Base-by-base conservation (phyloP, 495 filamentous ascomycete genomes). In the Xylaria acuta region DNA sequence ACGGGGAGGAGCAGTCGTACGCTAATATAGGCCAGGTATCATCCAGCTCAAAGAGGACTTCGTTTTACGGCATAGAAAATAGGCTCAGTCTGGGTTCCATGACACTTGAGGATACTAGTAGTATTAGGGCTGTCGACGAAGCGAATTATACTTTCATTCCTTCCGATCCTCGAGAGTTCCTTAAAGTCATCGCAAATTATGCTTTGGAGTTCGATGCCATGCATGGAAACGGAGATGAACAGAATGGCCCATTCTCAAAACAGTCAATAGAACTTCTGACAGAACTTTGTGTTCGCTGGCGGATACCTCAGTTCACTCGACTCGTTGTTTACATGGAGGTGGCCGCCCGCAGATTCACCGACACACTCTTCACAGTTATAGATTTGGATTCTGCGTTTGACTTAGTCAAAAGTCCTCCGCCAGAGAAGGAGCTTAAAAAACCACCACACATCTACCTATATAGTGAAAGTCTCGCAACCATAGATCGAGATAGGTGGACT, bases 271-370 rank as follows among this genome's bases (percentile, higher is more conserved):
- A 97, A 65, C 83, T 99, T 70, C 82, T 98, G 67, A 91, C 91
- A 75, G 95, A 98, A 76, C 86, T 97, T 53, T 92, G 90, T 75
- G 81, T 93, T 74, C 90, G 95, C 71, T 99, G 97, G 97, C 91
- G 97, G 32, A 89, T 99, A 72, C 95, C 96, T 25, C 88, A 89
- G 60, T 93, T 92, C 78, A 94, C 94, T 43, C 87, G 94, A 60
- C 84, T 95, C 67, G 88, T 94, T 2, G 83, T 97, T 12, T 93
- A 97, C 76, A 82, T 98, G 49, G 97, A 99, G 82, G 93, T 94
- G 49, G 87, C 93, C 53, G 87, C 90, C 25, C 90, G 92, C 75
- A 96, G 95, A 77, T 98, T 94, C 77, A 85, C 95, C 65, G 91
- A 97, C 74, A 91, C 93, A 73, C 92, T 97, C 76, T 91, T 97